phyloP scores from a whole-genome alignment of 2,329 filamentous ascomycete species.

The Tolypocladium sp. region DNA sequence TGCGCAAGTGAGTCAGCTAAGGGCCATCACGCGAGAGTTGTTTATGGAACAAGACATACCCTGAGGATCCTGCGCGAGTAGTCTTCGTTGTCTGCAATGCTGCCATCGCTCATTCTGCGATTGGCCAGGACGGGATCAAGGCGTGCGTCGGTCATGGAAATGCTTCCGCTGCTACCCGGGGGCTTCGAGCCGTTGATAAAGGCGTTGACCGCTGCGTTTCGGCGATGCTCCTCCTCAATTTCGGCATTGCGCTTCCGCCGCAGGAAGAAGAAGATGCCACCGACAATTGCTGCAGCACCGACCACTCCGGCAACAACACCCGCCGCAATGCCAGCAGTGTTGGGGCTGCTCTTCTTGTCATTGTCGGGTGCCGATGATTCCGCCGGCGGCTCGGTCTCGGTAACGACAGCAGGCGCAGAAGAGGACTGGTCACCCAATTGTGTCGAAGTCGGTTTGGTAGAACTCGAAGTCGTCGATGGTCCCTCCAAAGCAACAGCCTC shows the following conservation, averaged over 20 bases:
- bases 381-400: slow-evolving; percentile 8
- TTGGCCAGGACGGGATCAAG: slow-evolving; percentile 81
- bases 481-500: slow-evolving; percentile 17
- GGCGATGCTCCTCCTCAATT: slow-evolving; percentile 76
- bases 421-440: slow-evolving; percentile 2
- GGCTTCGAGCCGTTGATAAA: slow-evolving; percentile 61
- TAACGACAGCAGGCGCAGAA: slow-evolving; percentile 9
- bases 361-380: slow-evolving; percentile 9
- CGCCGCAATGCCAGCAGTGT: slow-evolving; percentile 75
- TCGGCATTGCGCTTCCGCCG: slow-evolving; percentile 67
- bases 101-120: slow-evolving; percentile 82
- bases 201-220: slow-evolving; percentile 68
- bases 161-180: slow-evolving; percentile 51
- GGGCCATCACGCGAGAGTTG: background rate
- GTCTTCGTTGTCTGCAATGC: slow-evolving; percentile 94
- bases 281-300: slow-evolving; percentile 54
- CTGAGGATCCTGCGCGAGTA: slow-evolving; percentile 93
- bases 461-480: slow-evolving; percentile 14
- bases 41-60: slow-evolving; percentile 43
- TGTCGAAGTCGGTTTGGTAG: slow-evolving; percentile 3
- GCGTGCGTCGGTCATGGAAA: slow-evolving; percentile 72
- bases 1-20: slow-evolving; percentile 11
- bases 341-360: slow-evolving; percentile 36
- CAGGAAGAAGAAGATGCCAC: slow-evolving; percentile 63
- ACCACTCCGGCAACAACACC: slow-evolving; percentile 82